These are phyloP conservation scores for Populus simonii DNA, from an alignment of 345 rosid genomes.

Conservation along the genomic window DNA sequence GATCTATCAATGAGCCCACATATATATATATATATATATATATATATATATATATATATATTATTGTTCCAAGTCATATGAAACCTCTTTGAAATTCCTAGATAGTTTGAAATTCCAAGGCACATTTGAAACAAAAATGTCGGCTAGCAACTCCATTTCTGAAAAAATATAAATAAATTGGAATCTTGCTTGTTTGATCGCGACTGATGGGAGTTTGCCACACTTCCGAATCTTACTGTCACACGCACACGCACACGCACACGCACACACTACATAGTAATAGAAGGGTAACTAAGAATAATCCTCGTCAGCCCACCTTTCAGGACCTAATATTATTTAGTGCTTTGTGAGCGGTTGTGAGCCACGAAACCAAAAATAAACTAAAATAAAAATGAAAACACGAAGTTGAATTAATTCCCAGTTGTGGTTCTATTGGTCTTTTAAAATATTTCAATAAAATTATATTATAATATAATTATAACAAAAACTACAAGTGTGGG, in stretches of 20 bases:
- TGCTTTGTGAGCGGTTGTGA: neutral
- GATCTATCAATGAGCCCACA: slow-evolving; percentile 14
- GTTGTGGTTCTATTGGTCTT: too few species aligned
- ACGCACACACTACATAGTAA: neutral
- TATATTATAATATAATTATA: too few species aligned
- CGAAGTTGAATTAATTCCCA: too few species aligned
- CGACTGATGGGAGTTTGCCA: neutral
- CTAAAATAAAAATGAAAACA: too few species aligned
- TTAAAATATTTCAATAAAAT: too few species aligned
- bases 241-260: too few species aligned
- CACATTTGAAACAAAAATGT: neutral
- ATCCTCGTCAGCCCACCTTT: neutral
- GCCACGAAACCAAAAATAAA: too few species aligned
- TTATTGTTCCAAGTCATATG: slow-evolving; percentile 3
- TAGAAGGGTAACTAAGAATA: neutral
- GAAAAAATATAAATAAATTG: neutral
- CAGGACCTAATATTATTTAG: neutral
- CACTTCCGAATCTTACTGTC: neutral
- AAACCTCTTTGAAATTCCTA: neutral
- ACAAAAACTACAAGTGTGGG: too few species aligned
- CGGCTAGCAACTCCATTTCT: neutral
- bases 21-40: neutral
- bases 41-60: neutral
- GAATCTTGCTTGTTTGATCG: neutral
- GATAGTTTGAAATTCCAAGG: too few species aligned